Percentiles rank a stretch among this genome's conserved stretches.
Evolutionary conservation across 2,329 filamentous ascomycete genomes (phyloP).

Genomic region (Fusarium mexicanum): DNA sequence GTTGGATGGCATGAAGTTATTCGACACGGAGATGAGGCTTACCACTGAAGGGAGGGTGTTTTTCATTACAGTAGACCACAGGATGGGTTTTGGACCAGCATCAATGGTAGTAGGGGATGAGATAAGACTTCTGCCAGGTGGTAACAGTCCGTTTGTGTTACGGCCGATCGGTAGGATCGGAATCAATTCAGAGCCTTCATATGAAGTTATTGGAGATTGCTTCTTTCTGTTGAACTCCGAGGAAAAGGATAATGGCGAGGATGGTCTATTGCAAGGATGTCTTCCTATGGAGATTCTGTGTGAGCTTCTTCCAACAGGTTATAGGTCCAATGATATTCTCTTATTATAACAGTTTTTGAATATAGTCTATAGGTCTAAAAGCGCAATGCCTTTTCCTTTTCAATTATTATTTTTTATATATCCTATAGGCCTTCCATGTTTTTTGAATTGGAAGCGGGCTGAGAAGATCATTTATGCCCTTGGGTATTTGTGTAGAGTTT

Average conservation of each 20-base stretch:
- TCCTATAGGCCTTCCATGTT: no score
- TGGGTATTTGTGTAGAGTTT: rapidly evolving
- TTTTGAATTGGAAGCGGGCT: not conserved
- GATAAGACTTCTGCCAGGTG: not conserved
- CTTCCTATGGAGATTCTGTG: not conserved
- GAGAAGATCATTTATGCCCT: rapidly evolving
- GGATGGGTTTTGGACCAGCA: not conserved
- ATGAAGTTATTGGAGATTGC: not conserved
- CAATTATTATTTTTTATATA: no score
- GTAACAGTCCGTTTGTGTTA: not conserved
- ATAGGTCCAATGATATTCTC: not conserved
- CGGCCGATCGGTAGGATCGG: not conserved
- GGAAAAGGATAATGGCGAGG: not conserved
- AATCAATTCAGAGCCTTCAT: not conserved
- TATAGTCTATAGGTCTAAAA: not conserved
- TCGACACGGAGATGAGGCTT: not conserved
- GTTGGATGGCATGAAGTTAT: not conserved
- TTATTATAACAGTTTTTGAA: not conserved
- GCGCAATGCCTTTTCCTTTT: no score
- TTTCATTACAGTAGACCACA: not conserved
- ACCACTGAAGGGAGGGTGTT: not conserved
- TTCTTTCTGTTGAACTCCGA: not conserved
- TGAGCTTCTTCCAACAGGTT: not conserved
- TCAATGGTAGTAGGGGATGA: not conserved
- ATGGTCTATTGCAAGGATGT: not conserved